phyloP scores from a whole-genome alignment of 108 stramenopile genomes.

The Cyclotella baltica region DNA sequence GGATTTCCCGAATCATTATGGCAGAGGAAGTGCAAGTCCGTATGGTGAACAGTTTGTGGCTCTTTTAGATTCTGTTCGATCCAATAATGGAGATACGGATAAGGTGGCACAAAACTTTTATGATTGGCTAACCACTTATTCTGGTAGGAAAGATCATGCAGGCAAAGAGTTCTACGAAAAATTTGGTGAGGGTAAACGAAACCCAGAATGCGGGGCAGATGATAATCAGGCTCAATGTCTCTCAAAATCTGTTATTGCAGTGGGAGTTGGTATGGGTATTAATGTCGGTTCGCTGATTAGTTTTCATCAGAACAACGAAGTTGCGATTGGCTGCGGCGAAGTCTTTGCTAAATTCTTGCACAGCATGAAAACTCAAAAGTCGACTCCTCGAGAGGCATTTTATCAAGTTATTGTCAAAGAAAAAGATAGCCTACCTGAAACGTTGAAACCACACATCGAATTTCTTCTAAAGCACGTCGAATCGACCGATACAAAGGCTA shows the following conservation, averaged over 20 bases:
- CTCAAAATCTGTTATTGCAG: constrained; percentile 1
- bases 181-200: neutral
- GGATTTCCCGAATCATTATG: neutral
- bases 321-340: constrained; percentile 1
- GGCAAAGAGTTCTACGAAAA: neutral
- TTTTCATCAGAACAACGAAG: neutral
- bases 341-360: constrained; percentile 2
- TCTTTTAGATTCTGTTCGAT: neutral
- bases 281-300: neutral
- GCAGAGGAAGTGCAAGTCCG: neutral
- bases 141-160: neutral
- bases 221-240: neutral
- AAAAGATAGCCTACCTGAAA: neutral
- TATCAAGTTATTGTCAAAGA: neutral
- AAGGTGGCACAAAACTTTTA: constrained; percentile 8
- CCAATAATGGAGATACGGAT: neutral
- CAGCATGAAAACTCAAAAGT: neutral
- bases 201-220: constrained; percentile 2
- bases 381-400: neutral
- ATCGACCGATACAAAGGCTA: neutral
- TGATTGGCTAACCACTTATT: neutral
- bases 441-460: neutral
- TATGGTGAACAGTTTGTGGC: neutral
- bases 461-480: neutral
- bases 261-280: neutral